Base-by-base conservation (phyloP, 768 basidiomycete genomes). In the Suillus spraguei region DNA sequence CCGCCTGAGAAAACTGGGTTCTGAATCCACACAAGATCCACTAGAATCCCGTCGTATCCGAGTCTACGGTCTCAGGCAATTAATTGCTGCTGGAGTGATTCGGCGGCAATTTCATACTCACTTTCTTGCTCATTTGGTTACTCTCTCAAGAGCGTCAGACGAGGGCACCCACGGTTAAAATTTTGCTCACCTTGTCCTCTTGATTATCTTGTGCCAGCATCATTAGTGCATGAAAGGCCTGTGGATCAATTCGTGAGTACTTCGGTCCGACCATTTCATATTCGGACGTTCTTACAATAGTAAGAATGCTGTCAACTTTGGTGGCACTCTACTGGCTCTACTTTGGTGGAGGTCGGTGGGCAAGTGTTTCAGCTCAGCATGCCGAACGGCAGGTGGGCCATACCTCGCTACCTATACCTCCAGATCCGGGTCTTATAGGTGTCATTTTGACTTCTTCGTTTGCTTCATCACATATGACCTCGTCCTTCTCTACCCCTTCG, bases 401-500 rank as follows among this genome's bases (percentile, higher is more conserved):
- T 32, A 33, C 32, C 32, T 33, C 20, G 52, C 20, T 20, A 53
- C 11, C 32, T n/a, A 53, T n/a, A 53, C 33, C 11, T 35, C 32
- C 11, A 1, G 32, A 53, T 35, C 52, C 52, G n/a, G 11, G 20
- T 13, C 20, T 13, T 1, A 33, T n/a, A 35, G 20, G 11, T 1
- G 5, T 3, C 20, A 7, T 33, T n/a, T 33, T 7, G 4, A n/a
- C 17, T 33, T n/a, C 32, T 5, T 33, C 20, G 33, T 11, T 24
- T 17, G 28, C 24, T 17, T 39, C 55, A 9, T 39, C 16, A 42
- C 66, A 49, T 38, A 44, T 49, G 46, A 32, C 65, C 28, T 28
- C 42, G 17, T 22, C 65, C 53, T 24, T 64, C n/a, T 58, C 60
- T 24, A 60, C 66, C 2, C 41, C 69, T 32, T 60, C 62, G 10